Evolutionary conservation across 345 rosid genomes (phyloP).

Genomic region (Dipteronia sinensis): DNA sequence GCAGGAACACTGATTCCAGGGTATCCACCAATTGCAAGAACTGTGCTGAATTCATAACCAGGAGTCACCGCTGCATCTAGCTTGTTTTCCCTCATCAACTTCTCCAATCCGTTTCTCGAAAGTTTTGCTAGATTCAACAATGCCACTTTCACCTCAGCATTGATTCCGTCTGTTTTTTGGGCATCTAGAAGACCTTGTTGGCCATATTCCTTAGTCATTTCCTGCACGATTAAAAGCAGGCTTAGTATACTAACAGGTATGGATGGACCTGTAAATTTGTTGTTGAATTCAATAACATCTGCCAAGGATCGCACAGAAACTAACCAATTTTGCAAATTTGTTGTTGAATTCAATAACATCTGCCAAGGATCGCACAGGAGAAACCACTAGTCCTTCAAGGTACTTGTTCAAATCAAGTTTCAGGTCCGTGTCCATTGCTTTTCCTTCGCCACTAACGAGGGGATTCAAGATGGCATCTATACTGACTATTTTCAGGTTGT

Average conservation of each 20-base stretch:
- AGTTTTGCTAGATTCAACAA: conserved; percentile 10
- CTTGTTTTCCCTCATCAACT: conserved; percentile 33
- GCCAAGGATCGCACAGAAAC: conserved; percentile 32
- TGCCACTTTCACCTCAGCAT: conserved; percentile 28
- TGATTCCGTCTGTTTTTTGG: background rate
- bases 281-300: conserved; percentile 21
- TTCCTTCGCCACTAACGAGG: conserved; percentile 9
- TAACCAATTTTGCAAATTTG: background rate
- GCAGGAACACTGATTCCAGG: conserved; percentile 51
- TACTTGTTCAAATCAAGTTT: conserved; percentile 34
- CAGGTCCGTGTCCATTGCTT: conserved; percentile 30
- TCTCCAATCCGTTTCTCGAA: conserved; percentile 31
- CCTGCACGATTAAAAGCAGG: conserved; percentile 23
- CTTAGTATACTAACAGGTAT: no score
- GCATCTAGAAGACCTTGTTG: conserved; percentile 13
- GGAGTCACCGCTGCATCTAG: conserved; percentile 41
- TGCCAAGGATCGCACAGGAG: conserved; percentile 43
- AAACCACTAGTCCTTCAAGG: conserved; percentile 32
- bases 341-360: conserved; percentile 26
- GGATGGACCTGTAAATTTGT: background rate
- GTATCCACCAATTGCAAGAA: conserved; percentile 42
- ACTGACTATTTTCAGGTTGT: conserved; percentile 28
- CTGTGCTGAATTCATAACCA: background rate
- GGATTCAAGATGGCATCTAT: conserved; percentile 1
- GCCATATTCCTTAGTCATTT: conserved; percentile 34